Base-by-base conservation (phyloP, 306 rosid genomes). In the Potentilla sterilis region DNA sequence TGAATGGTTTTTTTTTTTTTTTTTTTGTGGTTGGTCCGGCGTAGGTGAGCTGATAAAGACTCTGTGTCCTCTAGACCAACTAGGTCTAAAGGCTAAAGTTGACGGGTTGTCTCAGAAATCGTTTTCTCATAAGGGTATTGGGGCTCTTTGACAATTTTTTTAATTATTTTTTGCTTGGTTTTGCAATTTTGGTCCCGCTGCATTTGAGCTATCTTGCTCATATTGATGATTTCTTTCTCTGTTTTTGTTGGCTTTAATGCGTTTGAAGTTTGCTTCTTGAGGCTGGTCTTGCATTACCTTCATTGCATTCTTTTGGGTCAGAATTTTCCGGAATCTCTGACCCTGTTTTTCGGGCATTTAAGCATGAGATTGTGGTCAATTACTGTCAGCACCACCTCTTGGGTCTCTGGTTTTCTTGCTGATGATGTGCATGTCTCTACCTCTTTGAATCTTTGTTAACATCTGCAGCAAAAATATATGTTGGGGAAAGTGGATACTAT, bases 31-130 rank as follows among this genome's bases (percentile, higher is more conserved):
- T 63, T 79, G 76, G 74, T 49, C 63, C 34, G 75, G 64, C 22
- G 79, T 71, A 67, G 67, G 85, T 52, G 42, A 58, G 54, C 69
- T 24, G 58, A 54, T 72, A 66, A 15, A 22, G 79, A 76, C 22
- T 59, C 42, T 34, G 72, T 32, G 76, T 65, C 79, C 72, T n/a
- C 43, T 48, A 48, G 46, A 71, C 72, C 62, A 75, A 41, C 65
- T 51, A 43, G 59, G 72, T 61, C 78, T 40, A 63, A 49, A 51
- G 44, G 42, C 77, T 59, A 59, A 41, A 59, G 62, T 83, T 76
- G 83, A 73, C 74, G 57, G 73, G 42, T 24, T 63, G 74, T 82
- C 76, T 75, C 9, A 46, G 49, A 82, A 74, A 82, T 70, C 44
- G 43, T 41, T 72, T 64, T 59, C 80, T 76, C 78, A 15, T 37